Conservation (phyloP, 345 rosid species). For the Euclidium syriacum region DNA sequence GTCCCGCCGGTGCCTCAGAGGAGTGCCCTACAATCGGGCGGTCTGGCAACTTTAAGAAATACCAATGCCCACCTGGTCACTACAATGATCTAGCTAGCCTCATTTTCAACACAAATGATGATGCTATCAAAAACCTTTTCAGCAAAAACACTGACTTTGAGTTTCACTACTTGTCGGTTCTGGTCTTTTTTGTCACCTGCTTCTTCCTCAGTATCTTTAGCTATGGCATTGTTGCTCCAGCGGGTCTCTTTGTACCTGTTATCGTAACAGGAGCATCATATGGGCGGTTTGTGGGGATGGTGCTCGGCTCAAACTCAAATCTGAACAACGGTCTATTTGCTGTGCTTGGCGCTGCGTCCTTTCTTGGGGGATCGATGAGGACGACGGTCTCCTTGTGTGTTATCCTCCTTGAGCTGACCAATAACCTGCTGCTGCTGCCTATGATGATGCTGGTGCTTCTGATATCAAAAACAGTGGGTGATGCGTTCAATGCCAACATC, state of each 20-base stretch:
- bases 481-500: slow-evolving; percentile 74
- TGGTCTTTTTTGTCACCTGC: slow-evolving; percentile 68
- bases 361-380: slow-evolving; percentile 95
- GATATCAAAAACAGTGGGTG: slow-evolving; percentile 90
- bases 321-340: slow-evolving; percentile 87
- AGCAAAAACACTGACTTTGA: slow-evolving; percentile 74
- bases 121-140: slow-evolving; percentile 86
- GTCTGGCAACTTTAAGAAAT: slow-evolving; percentile 93
- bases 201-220: slow-evolving; percentile 71
- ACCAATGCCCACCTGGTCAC: slow-evolving; percentile 71
- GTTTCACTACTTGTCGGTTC: slow-evolving; percentile 61
- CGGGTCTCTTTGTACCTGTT: slow-evolving; percentile 87
- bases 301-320: slow-evolving; percentile 47
- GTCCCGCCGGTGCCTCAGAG: slow-evolving; percentile 65
- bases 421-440: slow-evolving; percentile 77
- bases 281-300: slow-evolving; percentile 85
- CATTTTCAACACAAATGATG: slow-evolving; percentile 88
- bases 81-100: slow-evolving; percentile 97
- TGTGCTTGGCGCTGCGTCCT: slow-evolving; percentile 87
- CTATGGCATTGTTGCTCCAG: slow-evolving; percentile 83
- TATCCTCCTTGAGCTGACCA: slow-evolving; percentile 79
- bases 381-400: slow-evolving; percentile 89
- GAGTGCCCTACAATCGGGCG: slow-evolving; percentile 91
- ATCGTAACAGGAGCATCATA: slow-evolving; percentile 88
- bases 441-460: slow-evolving; percentile 94